These are phyloP conservation scores for Rugonectria rugulosa DNA, from an alignment of 2,329 filamentous ascomycete species.

Conservation along the genomic window DNA sequence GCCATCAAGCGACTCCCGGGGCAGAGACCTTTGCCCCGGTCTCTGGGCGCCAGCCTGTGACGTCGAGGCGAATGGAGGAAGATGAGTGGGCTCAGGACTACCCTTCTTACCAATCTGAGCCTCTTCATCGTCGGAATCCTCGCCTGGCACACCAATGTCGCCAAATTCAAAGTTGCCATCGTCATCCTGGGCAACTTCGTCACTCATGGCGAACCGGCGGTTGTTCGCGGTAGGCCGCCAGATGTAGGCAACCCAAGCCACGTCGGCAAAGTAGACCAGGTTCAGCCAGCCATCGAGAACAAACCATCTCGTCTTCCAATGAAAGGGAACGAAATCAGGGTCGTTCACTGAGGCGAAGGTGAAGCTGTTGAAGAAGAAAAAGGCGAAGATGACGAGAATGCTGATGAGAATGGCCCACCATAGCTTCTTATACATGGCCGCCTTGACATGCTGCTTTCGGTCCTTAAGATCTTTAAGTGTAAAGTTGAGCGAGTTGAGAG, in stretches of 20 bases:
- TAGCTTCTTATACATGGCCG: conserved; percentile 95
- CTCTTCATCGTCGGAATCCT: conserved; percentile 66
- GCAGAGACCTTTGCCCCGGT: conserved; percentile 48
- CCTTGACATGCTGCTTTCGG: conserved; percentile 92
- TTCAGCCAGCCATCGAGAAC: conserved; percentile 97
- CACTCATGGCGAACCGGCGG: conserved; percentile 96
- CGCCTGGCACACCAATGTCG: conserved; percentile 79
- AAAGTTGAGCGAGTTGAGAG: conserved; percentile 89
- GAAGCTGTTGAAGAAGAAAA: conserved; percentile 99
- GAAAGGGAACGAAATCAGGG: conserved; percentile 90
- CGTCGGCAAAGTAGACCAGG: conserved; percentile 92
- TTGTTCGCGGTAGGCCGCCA: conserved; percentile 98
- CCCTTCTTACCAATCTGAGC: conserved; percentile 53
- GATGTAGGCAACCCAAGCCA: conserved; percentile 91
- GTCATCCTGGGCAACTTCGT: conserved; percentile 98
- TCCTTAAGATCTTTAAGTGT: conserved; percentile 97
- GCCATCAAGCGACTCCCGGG: conserved; percentile 72
- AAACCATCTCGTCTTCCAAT: conserved; percentile 99
- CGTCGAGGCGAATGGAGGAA: conserved; percentile 32
- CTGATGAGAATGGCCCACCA: conserved; percentile 97
- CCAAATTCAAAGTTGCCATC: conserved; percentile 95
- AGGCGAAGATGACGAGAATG: conserved; percentile 94
- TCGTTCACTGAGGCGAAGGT: conserved; percentile 86
- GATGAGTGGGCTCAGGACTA: conserved; percentile 35
- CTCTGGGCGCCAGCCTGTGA: conserved; percentile 33